Evolutionary conservation across 2,329 filamentous ascomycete genomes (phyloP), one percentile per base, ranked within the genome.

Genomic region (Stachybotrys elegans): DNA sequence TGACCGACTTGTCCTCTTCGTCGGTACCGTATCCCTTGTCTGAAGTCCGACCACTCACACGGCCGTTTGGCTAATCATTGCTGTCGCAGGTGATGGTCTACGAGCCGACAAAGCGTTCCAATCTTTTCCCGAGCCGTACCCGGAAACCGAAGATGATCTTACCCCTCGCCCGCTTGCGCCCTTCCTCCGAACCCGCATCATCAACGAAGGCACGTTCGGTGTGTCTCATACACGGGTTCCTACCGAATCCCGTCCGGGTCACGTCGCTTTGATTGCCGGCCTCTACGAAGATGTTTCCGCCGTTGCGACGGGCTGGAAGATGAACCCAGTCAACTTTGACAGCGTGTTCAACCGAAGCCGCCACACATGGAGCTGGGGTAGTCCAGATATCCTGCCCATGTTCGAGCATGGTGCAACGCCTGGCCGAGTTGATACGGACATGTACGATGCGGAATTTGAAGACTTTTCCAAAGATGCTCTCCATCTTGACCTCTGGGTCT

Each of bases 361-460:
- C 37, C 94, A 98, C 68, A 98, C 94, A 7, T 98, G 93, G 93
- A 95, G 91, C 65, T 98, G 93, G 93, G 93, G 93, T 3, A 96
- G 91, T 59, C 93, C 93, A 2, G 93, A 98, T 66, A 98, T 98
- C 57, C 69, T 98, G 52, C 88, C 88, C 43, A 98, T 98, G 93
- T 98, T 98, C 61, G 83, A 94, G 60, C 79, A 90, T 45, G 93
- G 93, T n/a, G 92, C 93, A 20, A 82, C 88, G 9, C 86, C 88
- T 1, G 91, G 92, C 7, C 78, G 86, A 50, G 87, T 98, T 2
- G 88, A 96, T 64, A 85, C 88, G n/a, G 85, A 84, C 51, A 88
- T 77, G 47, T 98, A 98, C 60, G 80, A 78, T 9, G 76, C 86
- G 29, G 91, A 96, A 51, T 81, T 83, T 25, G 93, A 98, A 67